Evolutionary conservation across 2,329 filamentous ascomycete genomes (phyloP).

Genomic region (Botrytis medusae): DNA sequence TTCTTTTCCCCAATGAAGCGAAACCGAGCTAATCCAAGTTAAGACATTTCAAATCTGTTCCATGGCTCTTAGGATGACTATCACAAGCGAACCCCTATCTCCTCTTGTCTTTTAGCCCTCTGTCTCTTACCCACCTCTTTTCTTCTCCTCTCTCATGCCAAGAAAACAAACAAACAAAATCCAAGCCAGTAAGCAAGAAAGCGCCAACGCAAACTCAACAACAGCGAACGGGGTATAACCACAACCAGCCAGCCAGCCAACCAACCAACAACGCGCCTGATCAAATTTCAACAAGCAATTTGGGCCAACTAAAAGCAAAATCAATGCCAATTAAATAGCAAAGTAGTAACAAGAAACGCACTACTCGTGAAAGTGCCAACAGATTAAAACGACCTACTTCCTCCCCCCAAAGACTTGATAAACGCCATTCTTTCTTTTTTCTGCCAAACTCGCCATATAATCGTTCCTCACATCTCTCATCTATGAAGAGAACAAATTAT

Average conservation of each 20-base stretch:
- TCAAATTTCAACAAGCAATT: background rate
- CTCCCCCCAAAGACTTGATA: background rate
- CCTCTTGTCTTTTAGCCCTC: background rate
- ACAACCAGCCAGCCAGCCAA: conserved; percentile 1
- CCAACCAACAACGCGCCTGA: background rate
- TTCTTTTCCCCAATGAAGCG: background rate
- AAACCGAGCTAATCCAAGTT: background rate
- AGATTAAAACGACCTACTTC: background rate
- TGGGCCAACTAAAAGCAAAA: background rate
- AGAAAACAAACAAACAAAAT: background rate
- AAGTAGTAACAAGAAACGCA: background rate
- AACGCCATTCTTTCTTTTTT: conserved; percentile 8
- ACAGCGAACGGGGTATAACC: conserved; percentile 11
- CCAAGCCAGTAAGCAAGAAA: conserved; percentile 1
- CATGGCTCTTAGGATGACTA: background rate
- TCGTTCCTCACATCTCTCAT: background rate
- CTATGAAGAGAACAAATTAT: background rate
- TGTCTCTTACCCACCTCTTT: background rate
- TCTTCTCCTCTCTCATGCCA: background rate
- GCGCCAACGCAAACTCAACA: background rate
- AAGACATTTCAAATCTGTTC: background rate
- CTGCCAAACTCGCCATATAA: background rate
- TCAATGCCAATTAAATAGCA: background rate
- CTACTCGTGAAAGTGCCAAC: background rate
- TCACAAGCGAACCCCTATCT: background rate